Evolutionary conservation across 2,329 filamentous ascomycete genomes (phyloP), one percentile per base, ranked within the genome.

Genomic region (Neofusicoccum ribis): DNA sequence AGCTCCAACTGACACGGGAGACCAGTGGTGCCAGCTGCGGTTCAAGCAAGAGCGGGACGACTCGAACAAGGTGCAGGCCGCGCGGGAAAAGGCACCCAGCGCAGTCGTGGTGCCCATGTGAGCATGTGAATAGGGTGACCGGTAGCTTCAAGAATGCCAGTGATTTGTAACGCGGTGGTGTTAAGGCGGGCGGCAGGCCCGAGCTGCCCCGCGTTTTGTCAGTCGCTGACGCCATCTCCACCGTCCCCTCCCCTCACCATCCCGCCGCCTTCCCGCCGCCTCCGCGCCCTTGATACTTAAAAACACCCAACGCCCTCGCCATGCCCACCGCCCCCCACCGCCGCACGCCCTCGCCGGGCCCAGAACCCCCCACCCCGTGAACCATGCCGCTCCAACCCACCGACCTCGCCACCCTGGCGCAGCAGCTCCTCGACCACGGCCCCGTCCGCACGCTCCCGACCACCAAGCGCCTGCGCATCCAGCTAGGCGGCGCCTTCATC

Each of bases 321-420:
- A 58, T 44, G 39, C 54, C 11, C 23, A 7, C 15, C 20, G 9
- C 15, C 20, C 14, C 15, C 39, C 15, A 12, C 17, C 23, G 3
- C 15, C 2, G 6, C 23, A 23, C 39, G 27, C 51, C 51, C 12
- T 41, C 20, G 17, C n/a, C 51, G 15, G 14, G 14, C 39, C 39
- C 20, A 39, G 7, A 20, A 31, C n/a, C 54, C 31, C 54, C 20
- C 4, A 23, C 23, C 23, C 84, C 83, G 15, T 82, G 84, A 65
- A 86, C 85, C 73, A n/a, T 84, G 84, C 43, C 84, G 80, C 43
- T 15, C 20, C 23, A 56, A 34, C 54, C 49, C 68, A 27, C 72
- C 72, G 9, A 75, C 58, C 64, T 65, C 49, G n/a, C 49, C 34
- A 34, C 36, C 47, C 58, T 77, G 75, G 11, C 83, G 82, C 2